Evolutionary conservation across 257 asterid genomes (phyloP), one percentile per base, ranked within the genome.

Genomic region (Salvia splendens): DNA sequence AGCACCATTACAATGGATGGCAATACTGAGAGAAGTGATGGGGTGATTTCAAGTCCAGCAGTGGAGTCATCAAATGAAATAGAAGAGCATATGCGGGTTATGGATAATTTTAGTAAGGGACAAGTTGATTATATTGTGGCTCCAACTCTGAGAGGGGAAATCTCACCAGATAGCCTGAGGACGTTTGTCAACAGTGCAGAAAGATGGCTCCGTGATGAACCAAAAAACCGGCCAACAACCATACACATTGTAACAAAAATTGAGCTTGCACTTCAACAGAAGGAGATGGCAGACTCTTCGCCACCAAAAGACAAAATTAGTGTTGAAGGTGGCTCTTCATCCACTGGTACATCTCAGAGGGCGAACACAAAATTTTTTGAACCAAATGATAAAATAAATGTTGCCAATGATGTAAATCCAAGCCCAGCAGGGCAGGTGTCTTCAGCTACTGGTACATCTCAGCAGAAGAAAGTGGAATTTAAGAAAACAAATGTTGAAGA

Each of bases 221-320:
- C 88, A 42, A 81, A 75, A 61, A 76, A 79, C 76, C 77, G 84
- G 41, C 95, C 92, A 50, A 15, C 82, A 47, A 83, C 86, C 68
- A 81, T 78, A 32, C 82, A 81, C 41, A 80, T 85, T 47, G 73
- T 82, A 54, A 74, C 80, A 56, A 81, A 80, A 54, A 88, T 85
- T 33, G 85, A 82, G 60, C 61, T 77, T 61, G 86, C 88, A 45
- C 76, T 83, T 79, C 81, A 59, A 41, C 84, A 77, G 66, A 88
- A 80, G 63, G 83, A 69, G 66, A 77, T 45, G 30, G 68, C 83
- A 51, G 73, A 64, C 24, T 50, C 73, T 61, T 70, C 14, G 64
- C 59, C n/a, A 36, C 47, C 65, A 1, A 65, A 69, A 52, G 70
- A 15, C 45, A 59, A 43, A 14, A 53, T 40, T 45, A 70, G 55